phyloP scores from a whole-genome alignment of 2,329 filamentous ascomycete species.

The Penicillium decumbens region DNA sequence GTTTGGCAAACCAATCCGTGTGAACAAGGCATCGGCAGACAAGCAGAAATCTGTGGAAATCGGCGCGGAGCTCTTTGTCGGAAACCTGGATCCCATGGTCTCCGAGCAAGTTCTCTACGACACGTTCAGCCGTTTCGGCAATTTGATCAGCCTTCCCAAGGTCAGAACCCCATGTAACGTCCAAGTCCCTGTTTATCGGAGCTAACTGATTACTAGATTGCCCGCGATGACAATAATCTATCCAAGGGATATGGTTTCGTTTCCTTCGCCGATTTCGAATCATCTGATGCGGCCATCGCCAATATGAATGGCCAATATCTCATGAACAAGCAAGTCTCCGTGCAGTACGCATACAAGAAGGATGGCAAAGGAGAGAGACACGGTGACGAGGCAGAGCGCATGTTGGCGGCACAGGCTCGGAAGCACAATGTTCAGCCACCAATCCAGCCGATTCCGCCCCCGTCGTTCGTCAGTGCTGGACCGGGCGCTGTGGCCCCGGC shows the following conservation, averaged over 20 bases:
- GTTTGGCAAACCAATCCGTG: conserved; percentile 88
- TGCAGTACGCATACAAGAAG: conserved; percentile 99
- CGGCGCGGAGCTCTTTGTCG: conserved; percentile 93
- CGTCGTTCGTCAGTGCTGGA: conserved; percentile 58
- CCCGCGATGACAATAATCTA: conserved; percentile 79
- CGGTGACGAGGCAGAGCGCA: conserved; percentile 87
- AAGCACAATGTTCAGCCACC: conserved; percentile 88
- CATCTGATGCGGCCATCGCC: conserved; percentile 81
- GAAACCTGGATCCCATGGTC: conserved; percentile 89
- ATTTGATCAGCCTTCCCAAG: conserved; percentile 78
- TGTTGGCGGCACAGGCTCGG: conserved; percentile 85
- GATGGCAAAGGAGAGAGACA: conserved; percentile 96
- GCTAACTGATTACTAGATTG: conserved; percentile 48
- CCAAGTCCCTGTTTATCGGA: background rate
- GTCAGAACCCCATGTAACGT: conserved; percentile 43
- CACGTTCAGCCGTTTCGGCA: conserved; percentile 88
- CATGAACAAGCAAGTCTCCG: conserved; percentile 92
- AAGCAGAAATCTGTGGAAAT: conserved; percentile 92
- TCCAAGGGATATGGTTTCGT: conserved; percentile 97
- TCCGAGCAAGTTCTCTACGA: conserved; percentile 96
- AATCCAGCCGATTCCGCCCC: conserved; percentile 63
- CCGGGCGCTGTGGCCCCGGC: conserved; percentile 40
- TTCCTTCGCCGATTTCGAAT: conserved; percentile 87
- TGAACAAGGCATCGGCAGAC: conserved; percentile 91
- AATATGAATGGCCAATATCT: conserved; percentile 96